Evolutionary conservation across 2,329 filamentous ascomycete genomes (phyloP).

Genomic region (Trichoderma endophyticum): DNA sequence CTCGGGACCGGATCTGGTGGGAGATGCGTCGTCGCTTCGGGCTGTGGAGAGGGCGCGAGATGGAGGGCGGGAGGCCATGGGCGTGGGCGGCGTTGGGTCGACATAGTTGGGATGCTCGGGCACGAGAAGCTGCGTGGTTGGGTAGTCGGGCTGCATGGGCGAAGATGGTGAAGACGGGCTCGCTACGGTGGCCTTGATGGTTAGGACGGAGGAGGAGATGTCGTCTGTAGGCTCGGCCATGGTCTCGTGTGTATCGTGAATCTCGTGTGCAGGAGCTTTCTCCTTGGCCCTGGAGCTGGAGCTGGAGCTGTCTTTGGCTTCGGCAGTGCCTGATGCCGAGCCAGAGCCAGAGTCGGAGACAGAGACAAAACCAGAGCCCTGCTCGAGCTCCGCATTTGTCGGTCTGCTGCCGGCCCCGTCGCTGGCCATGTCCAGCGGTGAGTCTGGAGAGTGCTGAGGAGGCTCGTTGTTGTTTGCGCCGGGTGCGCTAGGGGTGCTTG

Average conservation of each 20-base stretch:
- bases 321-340: background rate
- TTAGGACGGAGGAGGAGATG: slow-evolving; percentile 48
- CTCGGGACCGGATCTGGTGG: slow-evolving; percentile 50
- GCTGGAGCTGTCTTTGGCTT: background rate
- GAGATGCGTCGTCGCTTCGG: slow-evolving; percentile 45
- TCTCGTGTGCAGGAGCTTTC: background rate
- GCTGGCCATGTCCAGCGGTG: background rate
- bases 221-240: background rate
- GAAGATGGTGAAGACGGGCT: slow-evolving; percentile 31
- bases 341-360: background rate
- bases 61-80: slow-evolving; percentile 51
- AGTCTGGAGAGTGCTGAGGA: background rate
- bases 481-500: background rate
- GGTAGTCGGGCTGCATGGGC: slow-evolving; percentile 25
- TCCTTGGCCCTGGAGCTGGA: background rate
- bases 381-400: slow-evolving; percentile 9
- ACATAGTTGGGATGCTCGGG: slow-evolving; percentile 50
- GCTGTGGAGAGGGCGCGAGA: slow-evolving; percentile 58
- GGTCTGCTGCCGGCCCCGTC: slow-evolving; percentile 13
- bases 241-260: background rate
- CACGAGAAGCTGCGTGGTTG: slow-evolving; percentile 43
- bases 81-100: slow-evolving; percentile 58
- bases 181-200: slow-evolving; percentile 44
- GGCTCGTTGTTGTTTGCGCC: background rate
- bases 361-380: background rate